Conservation (phyloP, 768 basidiomycete species). For the Heimioporus sp. region DNA sequence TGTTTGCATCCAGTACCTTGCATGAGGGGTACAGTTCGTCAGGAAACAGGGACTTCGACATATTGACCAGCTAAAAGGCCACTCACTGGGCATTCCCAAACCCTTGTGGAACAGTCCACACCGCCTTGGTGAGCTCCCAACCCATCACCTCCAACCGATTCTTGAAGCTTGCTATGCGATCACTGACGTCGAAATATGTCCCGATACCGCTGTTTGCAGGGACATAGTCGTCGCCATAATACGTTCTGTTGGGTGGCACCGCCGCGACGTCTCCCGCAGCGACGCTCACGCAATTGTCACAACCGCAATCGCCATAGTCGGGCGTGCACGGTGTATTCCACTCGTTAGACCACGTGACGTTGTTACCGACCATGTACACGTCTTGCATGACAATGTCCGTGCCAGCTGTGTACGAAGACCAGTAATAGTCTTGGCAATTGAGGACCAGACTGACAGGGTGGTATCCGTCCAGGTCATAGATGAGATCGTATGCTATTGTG, state of each 20-base stretch:
- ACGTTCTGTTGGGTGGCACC: slow-evolving; percentile 26
- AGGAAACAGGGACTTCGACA: not conserved
- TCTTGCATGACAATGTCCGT: slow-evolving; percentile 74
- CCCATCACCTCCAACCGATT: slow-evolving; percentile 59
- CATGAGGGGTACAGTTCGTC: not conserved
- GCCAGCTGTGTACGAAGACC: slow-evolving; percentile 55
- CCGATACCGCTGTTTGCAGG: slow-evolving; percentile 32
- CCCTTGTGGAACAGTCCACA: slow-evolving; percentile 81
- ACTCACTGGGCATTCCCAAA: slow-evolving; percentile 49
- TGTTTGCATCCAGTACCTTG: slow-evolving; percentile 56
- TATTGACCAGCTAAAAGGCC: not conserved
- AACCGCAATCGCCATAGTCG: slow-evolving; percentile 75
- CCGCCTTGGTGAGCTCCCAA: slow-evolving; percentile 64
- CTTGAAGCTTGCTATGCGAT: slow-evolving; percentile 63
- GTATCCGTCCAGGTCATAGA: slow-evolving; percentile 61
- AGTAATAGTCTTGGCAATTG: slow-evolving; percentile 67
- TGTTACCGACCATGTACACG: slow-evolving; percentile 48
- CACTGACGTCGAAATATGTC: slow-evolving; percentile 63
- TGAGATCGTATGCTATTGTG: slow-evolving; percentile 47
- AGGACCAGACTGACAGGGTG: slow-evolving; percentile 66
- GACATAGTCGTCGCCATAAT: slow-evolving; percentile 9
- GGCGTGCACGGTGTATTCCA: slow-evolving; percentile 64
- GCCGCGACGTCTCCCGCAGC: slow-evolving; percentile 39
- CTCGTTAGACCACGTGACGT: slow-evolving; percentile 57
- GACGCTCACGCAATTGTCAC: slow-evolving; percentile 52